Conservation (phyloP, 805 yeast species). For the Yamadazyma philogaea region DNA sequence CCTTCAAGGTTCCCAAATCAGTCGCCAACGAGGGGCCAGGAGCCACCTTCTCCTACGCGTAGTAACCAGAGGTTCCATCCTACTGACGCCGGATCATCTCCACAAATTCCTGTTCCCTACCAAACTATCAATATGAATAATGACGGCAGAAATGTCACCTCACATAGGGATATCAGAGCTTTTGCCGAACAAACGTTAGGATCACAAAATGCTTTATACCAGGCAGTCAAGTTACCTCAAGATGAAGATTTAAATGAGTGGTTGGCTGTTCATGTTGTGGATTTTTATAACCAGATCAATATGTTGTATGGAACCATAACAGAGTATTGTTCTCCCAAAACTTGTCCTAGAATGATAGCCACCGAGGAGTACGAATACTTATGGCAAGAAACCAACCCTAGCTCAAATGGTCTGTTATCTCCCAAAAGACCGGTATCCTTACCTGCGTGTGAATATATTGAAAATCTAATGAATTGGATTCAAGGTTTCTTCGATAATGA, state of each 20-base stretch:
- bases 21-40: not conserved
- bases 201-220: slow-evolving; percentile 82
- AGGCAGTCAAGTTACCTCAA: slow-evolving; percentile 89
- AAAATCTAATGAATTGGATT: slow-evolving; percentile 90
- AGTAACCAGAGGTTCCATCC: not conserved
- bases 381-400: slow-evolving; percentile 76
- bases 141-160: slow-evolving; percentile 27
- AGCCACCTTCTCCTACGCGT: slow-evolving; percentile 7
- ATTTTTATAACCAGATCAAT: slow-evolving; percentile 91
- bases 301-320: slow-evolving; percentile 96
- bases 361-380: slow-evolving; percentile 94
- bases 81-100: not conserved
- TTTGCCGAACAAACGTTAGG: slow-evolving; percentile 96
- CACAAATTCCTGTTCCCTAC: slow-evolving; percentile 18
- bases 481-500: slow-evolving; percentile 92
- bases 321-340: slow-evolving; percentile 90
- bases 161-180: slow-evolving; percentile 72
- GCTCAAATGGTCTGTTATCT: slow-evolving; percentile 22
- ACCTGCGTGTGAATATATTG: slow-evolving; percentile 94
- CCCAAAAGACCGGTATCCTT: slow-evolving; percentile 75
- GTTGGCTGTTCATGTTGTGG: slow-evolving; percentile 97
- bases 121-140: slow-evolving; percentile 29
- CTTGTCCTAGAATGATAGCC: slow-evolving; percentile 97
- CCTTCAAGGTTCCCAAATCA: not conserved
- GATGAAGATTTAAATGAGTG: slow-evolving; percentile 92